A percentile compares a stretch with the other conserved stretches of the same genome.
Conservation (phyloP, 2,329 filamentous ascomycete genomes). For the Sarocladium oryzae region DNA sequence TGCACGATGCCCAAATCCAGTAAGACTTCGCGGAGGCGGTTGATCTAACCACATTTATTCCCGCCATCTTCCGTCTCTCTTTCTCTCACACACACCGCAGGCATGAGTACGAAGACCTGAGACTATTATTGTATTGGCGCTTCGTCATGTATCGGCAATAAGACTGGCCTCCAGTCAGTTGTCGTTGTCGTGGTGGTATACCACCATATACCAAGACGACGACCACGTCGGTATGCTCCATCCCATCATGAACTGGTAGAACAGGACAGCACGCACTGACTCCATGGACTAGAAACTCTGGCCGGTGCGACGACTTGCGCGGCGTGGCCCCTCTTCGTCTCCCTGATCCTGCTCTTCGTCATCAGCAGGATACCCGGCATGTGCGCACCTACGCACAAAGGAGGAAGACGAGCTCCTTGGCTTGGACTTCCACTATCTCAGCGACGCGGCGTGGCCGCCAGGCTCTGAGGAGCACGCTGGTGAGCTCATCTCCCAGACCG, state of each 20-base stretch:
- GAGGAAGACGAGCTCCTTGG: constrained; percentile 50
- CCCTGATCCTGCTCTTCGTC: constrained; percentile 44
- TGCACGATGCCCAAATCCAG: neutral
- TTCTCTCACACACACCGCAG: constrained; percentile 36
- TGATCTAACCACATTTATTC: neutral
- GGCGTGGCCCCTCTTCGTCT: constrained; percentile 47
- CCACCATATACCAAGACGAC: too few relatives aligned
- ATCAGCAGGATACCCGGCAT: constrained; percentile 53
- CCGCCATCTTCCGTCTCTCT: constrained; percentile 17
- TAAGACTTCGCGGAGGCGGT: neutral
- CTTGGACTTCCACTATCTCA: constrained; percentile 34
- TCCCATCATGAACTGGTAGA: constrained; percentile 48
- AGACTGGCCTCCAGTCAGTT: too few relatives aligned
- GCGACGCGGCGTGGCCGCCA: constrained; percentile 22
- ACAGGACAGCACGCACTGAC: too few relatives aligned
- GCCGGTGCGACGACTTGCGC: constrained; percentile 50
- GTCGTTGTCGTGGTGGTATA: too few relatives aligned
- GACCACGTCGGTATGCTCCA: constrained; percentile 38
- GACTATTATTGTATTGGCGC: too few relatives aligned
- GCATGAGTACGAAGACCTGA: too few relatives aligned
- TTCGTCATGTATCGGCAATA: too few relatives aligned
- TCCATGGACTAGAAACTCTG: too few relatives aligned
- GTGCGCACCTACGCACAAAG: constrained; percentile 44
- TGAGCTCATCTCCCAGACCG: neutral
- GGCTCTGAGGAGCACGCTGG: neutral